Evolutionary conservation across 805 yeast genomes (phyloP).

Genomic region (Komagataella phaffii): DNA sequence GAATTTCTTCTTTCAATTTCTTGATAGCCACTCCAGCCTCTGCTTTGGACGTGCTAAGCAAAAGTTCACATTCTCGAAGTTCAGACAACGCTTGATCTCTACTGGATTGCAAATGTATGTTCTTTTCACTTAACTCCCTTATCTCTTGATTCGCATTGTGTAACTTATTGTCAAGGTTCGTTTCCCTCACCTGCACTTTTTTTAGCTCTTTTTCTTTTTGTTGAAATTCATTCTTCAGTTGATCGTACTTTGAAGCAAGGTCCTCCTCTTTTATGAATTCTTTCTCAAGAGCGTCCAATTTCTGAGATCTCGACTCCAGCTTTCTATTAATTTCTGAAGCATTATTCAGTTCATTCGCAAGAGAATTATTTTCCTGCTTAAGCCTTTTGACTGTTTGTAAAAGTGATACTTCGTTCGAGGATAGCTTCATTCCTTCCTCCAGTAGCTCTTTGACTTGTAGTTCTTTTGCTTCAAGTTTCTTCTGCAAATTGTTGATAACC

Average conservation of each 20-base stretch:
- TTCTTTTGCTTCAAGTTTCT: conserved; percentile 35
- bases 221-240: conserved; percentile 13
- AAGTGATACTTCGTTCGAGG: conserved; percentile 56
- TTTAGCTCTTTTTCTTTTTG: conserved; percentile 11
- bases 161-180: conserved; percentile 11
- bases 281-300: conserved; percentile 3
- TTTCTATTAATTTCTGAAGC: conserved; percentile 14
- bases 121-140: conserved; percentile 4
- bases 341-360: conserved; percentile 20
- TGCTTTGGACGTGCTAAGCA: conserved; percentile 8
- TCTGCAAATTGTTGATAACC: conserved; percentile 5
- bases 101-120: conserved; percentile 5
- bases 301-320: conserved; percentile 4
- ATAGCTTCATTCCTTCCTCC: conserved; percentile 64
- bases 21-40: background rate
- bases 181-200: conserved; percentile 18
- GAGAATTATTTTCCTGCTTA: conserved; percentile 25
- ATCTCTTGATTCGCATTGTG: conserved; percentile 11
- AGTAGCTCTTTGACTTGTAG: conserved; percentile 49
- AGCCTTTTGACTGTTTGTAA: conserved; percentile 55
- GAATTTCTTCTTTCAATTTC: conserved; percentile 17
- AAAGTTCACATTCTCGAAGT: conserved; percentile 19
- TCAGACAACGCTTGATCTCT: conserved; percentile 4
- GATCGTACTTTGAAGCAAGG: conserved; percentile 12
- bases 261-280: conserved; percentile 9